A percentile compares a stretch with the other conserved stretches of the same genome.
These are phyloP conservation scores for Diversispora epigaea DNA, from an alignment of 192 early-diverging fungal genomes.

Conservation along the genomic window DNA sequence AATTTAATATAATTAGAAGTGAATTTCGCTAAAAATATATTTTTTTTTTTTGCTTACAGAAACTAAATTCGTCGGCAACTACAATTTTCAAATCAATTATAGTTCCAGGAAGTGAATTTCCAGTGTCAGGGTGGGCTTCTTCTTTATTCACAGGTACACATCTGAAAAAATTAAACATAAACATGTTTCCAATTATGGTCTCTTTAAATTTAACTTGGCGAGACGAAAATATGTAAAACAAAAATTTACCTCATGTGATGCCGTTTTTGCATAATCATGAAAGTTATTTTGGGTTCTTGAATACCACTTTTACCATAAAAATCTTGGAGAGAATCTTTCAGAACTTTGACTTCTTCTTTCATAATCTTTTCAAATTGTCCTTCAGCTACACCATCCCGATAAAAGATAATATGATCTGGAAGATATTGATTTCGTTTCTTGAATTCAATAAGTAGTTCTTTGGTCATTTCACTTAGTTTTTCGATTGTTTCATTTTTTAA, in stretches of 20 bases:
- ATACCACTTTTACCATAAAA: neutral
- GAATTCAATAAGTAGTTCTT: conserved; percentile 53
- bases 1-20: too few relatives aligned
- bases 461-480: conserved; percentile 61
- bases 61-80: too few relatives aligned
- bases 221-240: too few relatives aligned
- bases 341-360: neutral
- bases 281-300: neutral
- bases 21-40: too few relatives aligned
- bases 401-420: conserved; percentile 73
- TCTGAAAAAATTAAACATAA: too few relatives aligned
- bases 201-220: too few relatives aligned
- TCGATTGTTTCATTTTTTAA: conserved; percentile 58
- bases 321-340: neutral
- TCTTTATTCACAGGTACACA: too few relatives aligned
- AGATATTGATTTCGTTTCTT: conserved; percentile 43
- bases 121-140: too few relatives aligned
- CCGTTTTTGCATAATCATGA: neutral
- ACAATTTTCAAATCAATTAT: too few relatives aligned
- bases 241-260: neutral
- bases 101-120: too few relatives aligned
- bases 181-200: too few relatives aligned
- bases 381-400: conserved; percentile 85
- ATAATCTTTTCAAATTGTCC: conserved; percentile 49
- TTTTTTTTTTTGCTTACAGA: too few relatives aligned